Percentiles rank a stretch among this genome's conserved stretches.
These are phyloP conservation scores for Cystoisospora suis DNA, from an alignment of 169 alveolate species.

Conservation along the genomic window DNA sequence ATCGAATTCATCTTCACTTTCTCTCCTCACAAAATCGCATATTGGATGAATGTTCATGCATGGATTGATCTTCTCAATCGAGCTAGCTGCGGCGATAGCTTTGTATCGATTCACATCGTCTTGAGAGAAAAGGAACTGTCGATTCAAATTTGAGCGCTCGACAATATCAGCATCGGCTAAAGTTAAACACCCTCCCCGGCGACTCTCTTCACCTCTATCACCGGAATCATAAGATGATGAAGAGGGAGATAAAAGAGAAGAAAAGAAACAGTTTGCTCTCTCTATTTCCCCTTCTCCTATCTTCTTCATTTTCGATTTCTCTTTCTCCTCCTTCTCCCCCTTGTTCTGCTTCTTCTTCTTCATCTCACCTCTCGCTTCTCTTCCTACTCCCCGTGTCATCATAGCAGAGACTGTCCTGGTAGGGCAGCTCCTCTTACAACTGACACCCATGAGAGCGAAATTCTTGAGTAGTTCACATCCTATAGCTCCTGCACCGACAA, in stretches of 20 bases:
- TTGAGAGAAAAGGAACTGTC: conserved; percentile 95
- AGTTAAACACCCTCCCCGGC: conserved; percentile 74
- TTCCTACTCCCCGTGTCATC: conserved; percentile 5
- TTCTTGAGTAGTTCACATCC: conserved; percentile 98
- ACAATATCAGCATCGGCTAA: conserved; percentile 98
- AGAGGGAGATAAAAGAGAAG: too few relatives aligned
- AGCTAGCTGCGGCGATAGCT: conserved; percentile 58
- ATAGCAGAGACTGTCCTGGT: neutral
- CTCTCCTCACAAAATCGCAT: conserved; percentile 24
- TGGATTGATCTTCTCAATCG: conserved; percentile 27
- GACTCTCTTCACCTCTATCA: neutral
- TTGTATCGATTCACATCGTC: conserved; percentile 64
- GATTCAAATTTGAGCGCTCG: conserved; percentile 95
- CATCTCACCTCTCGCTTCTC: neutral
- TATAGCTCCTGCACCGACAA: conserved; percentile 95
- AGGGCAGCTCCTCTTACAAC: neutral
- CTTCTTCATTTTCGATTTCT: neutral
- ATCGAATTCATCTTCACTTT: neutral
- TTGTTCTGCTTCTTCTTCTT: neutral
- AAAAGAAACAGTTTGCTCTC: neutral
- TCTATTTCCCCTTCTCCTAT: neutral
- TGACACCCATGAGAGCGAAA: conserved; percentile 95
- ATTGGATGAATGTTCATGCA: conserved; percentile 30
- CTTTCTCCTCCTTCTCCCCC: neutral
- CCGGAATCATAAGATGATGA: too few relatives aligned